Evolutionary conservation across 176 grass and related monocot species (phyloP).

Genomic region (Eleusine coracana): DNA sequence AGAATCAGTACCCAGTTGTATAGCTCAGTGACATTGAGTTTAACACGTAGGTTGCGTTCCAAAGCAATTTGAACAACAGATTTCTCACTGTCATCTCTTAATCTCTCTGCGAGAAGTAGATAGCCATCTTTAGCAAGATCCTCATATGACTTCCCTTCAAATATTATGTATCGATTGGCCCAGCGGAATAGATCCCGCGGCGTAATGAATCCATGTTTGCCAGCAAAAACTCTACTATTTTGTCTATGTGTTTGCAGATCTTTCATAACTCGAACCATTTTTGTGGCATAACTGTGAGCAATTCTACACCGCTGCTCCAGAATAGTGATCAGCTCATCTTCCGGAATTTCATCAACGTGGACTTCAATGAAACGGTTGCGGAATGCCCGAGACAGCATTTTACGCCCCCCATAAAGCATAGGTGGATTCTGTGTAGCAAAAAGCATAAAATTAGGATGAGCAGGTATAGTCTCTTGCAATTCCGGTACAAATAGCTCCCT

Average conservation of each 20-base stretch:
- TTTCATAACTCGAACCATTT: slow-evolving; percentile 96
- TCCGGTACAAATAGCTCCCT: slow-evolving; percentile 94
- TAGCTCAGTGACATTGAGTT: slow-evolving; percentile 63
- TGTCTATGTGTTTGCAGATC: slow-evolving; percentile 81
- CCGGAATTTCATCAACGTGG: slow-evolving; percentile 97
- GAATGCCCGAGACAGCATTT: slow-evolving; percentile 93
- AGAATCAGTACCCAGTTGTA: slow-evolving; percentile 62
- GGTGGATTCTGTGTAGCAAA: slow-evolving; percentile 98
- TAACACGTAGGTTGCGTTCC: slow-evolving; percentile 60
- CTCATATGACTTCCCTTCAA: slow-evolving; percentile 77
- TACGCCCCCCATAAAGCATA: slow-evolving; percentile 83
- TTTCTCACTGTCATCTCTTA: slow-evolving; percentile 91
- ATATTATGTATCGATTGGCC: slow-evolving; percentile 76
- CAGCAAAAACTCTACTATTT: slow-evolving; percentile 93
- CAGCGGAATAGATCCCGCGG: slow-evolving; percentile 93
- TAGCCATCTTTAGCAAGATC: slow-evolving; percentile 95
- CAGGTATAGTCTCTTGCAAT: slow-evolving; percentile 76
- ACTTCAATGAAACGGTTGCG: slow-evolving; percentile 95
- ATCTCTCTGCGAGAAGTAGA: slow-evolving; percentile 92
- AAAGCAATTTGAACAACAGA: slow-evolving; percentile 70
- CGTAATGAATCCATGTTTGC: slow-evolving; percentile 98
- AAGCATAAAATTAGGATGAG: slow-evolving; percentile 97
- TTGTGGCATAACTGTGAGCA: slow-evolving; percentile 70
- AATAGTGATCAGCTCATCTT: slow-evolving; percentile 75
- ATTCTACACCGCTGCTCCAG: slow-evolving; percentile 64